These are phyloP conservation scores for Colletotrichum endophyticum DNA, from an alignment of 2,329 filamentous ascomycete genomes.

Conservation along the genomic window DNA sequence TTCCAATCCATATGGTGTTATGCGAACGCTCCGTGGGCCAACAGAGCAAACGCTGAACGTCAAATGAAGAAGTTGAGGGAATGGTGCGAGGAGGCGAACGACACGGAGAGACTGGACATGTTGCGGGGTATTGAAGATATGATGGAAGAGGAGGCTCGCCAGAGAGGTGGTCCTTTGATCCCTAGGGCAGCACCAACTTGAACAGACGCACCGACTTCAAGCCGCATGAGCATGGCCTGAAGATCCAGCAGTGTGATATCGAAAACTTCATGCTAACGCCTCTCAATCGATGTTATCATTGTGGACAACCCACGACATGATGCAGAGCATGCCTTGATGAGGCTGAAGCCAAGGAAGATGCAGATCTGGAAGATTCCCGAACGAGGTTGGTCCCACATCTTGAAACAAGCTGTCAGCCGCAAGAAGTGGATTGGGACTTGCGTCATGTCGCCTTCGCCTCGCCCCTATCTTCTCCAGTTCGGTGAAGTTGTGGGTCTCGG, in stretches of 20 bases:
- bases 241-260: background rate
- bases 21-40: background rate
- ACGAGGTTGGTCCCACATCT: background rate
- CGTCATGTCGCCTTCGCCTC: background rate
- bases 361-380: background rate
- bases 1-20: background rate
- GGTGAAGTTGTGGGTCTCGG: background rate
- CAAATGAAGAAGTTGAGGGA: background rate
- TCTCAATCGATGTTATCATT: background rate
- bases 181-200: background rate
- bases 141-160: background rate
- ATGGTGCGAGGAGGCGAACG: constrained; percentile 2
- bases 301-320: background rate
- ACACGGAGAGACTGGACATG: background rate
- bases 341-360: background rate
- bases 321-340: background rate
- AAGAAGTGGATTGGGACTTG: background rate
- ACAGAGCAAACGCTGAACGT: background rate
- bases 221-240: background rate
- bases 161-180: background rate
- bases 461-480: background rate
- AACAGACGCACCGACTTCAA: background rate
- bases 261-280: background rate
- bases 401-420: background rate
- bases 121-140: background rate